Evolutionary conservation across 164 flowering plant genomes (phyloP), one percentile per base, ranked within the genome.

Genomic region (Santalum album): DNA sequence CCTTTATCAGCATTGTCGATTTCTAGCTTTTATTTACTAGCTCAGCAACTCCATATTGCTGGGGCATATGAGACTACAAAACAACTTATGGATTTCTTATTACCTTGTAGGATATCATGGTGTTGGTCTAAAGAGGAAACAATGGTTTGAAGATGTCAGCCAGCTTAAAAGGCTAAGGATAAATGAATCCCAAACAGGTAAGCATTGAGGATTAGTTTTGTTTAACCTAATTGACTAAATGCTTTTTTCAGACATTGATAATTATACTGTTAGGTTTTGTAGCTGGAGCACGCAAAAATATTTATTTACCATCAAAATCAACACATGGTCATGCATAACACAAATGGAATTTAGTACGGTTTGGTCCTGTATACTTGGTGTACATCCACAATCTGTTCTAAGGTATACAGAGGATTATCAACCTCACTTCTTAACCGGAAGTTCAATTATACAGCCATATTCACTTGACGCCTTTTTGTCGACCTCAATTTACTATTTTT

Each of bases 91-190:
- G 16, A 3, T 38, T 12, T 2, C 4, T 11, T 11, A 15, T 38
- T 12, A 38, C 14, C 14, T 22, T 20, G 39, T 49, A 60, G 69
- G 50, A 47, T 36, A 6, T 52, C 18, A 44, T 60, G 56, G 51
- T 27, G 7, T 42, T 19, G 43, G 74, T 54, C 40, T 44, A 49
- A 73, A 78, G 66, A 63, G 82, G 55, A 78, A 70, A 53, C 49
- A 54, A 7, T 44, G 53, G 20, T 1, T 56, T 21, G 65, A 65
- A 45, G 72, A 64, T 38, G 35, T 34, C 20, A 48, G 26, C 35
- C 56, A 40, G 2, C 51, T 61, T 36, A 75, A 78, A 67, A 75
- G 64, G 53, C 22, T 66, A 23, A 73, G 58, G 52, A 58, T 64
- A 5, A 47, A 59, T 48, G 62, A 57, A 38, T 49, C 54, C 14